Evolutionary conservation across 805 yeast genomes (phyloP), one percentile per base, ranked within the genome.

Genomic region (Yueomyces sinensis): DNA sequence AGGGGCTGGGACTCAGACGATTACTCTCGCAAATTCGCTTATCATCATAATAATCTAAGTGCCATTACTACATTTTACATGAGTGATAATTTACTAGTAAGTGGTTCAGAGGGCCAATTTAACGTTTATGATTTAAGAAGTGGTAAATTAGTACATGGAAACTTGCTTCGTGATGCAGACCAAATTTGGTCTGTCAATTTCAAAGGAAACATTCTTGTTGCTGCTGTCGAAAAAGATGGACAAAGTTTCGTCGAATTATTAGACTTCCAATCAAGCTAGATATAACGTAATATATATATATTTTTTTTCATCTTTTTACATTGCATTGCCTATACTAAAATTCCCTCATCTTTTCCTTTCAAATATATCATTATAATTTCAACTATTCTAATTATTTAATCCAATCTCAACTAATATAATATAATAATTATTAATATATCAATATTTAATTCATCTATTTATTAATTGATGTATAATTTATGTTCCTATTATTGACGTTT

Each of bases 61-160:
- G 94, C 97, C 0, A 87, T 91, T 32, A 86, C 97, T 0, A 89
- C 97, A 40, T 86, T 91, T 54, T 89, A 81, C 55, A 86, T 86
- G 50, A 89, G 84, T 45, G 83, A 83, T 38, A 74, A 80, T 44
- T 59, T 83, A 38, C 72, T 91, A 29, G 81, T 91, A 0, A 80
- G 94, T 47, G 98, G 98, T 0, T 78, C 93, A 37, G 93, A 81
- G 47, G 72, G 80, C 32, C 81, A 84, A 68, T 68, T 87, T 46
- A 86, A 83, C 58, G 64, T 91, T 32, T 91, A 95, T 84, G 82
- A 87, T 50, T 70, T 84, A 27, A 67, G 72, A 40, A 74, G 79
- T 3, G 97, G 97, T 0, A 66, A 68, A 47, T 70, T 79, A 40
- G 72, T 87, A 2, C 65, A 83, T 36, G 60, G 71, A 16, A 86